phyloP scores from a whole-genome alignment of 208 protist genomes.

The Endotrypanum monterogeii region DNA sequence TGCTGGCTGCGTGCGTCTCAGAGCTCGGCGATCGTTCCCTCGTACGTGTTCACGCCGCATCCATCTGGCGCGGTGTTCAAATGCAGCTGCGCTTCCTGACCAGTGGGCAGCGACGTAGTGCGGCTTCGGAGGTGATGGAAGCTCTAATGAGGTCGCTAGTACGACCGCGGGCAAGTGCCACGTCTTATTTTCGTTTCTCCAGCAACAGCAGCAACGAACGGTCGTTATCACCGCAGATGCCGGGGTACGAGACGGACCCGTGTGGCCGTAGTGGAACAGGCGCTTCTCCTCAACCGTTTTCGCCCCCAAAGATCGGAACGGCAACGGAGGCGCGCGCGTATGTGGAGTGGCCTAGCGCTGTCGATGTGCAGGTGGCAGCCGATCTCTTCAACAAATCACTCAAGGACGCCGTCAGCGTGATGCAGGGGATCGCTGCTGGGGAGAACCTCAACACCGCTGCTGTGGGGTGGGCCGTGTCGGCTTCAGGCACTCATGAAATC shows the following conservation, averaged over 20 bases:
- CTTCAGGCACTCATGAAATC: not conserved
- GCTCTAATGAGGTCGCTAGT: slow-evolving; percentile 21
- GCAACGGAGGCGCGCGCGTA: slow-evolving; percentile 14
- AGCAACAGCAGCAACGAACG: not conserved
- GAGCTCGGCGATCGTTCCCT: slow-evolving; percentile 29
- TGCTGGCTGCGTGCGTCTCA: slow-evolving; percentile 47
- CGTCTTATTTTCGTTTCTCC: not conserved
- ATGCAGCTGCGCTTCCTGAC: slow-evolving; percentile 30
- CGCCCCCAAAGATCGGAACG: not conserved
- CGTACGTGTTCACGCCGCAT: slow-evolving; percentile 5
- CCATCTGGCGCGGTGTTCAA: slow-evolving; percentile 8
- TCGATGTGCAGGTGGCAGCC: slow-evolving; percentile 15
- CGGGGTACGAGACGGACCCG: not conserved
- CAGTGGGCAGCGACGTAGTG: slow-evolving; percentile 10
- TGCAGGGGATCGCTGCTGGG: not conserved
- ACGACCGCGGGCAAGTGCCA: slow-evolving; percentile 2
- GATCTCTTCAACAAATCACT: slow-evolving; percentile 20
- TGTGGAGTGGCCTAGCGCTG: slow-evolving; percentile 17
- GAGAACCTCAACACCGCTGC: not conserved
- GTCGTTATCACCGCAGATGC: not conserved
- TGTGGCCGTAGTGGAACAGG: not conserved
- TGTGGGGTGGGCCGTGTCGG: not conserved
- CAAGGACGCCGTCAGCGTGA: slow-evolving; percentile 12
- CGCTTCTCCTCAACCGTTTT: not conserved
- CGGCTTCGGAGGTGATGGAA: slow-evolving; percentile 8